These are phyloP conservation scores for Triticum dicoccoides DNA, from an alignment of 176 grass and related monocot genomes.

Conservation along the genomic window DNA sequence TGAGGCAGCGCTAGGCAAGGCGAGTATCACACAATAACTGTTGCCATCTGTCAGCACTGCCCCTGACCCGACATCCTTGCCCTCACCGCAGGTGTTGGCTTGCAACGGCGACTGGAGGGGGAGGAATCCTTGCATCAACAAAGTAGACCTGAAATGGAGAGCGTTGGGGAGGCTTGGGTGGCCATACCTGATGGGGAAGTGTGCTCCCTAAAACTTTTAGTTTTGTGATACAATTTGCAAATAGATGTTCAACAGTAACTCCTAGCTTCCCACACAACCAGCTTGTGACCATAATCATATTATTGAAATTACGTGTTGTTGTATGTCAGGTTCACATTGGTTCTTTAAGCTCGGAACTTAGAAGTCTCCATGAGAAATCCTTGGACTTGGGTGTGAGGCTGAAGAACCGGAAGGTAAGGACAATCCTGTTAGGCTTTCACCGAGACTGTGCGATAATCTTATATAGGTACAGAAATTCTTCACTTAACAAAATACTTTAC, in stretches of 20 bases:
- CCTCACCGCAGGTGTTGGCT: neutral
- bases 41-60: neutral
- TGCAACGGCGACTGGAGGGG: neutral
- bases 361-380: conserved; percentile 67
- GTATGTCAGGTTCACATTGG: conserved; percentile 59
- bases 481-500: conserved; percentile 13
- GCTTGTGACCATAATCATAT: conserved; percentile 5
- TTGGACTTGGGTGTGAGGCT: conserved; percentile 53
- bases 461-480: neutral
- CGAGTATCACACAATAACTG: neutral
- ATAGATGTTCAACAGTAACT: conserved; percentile 6
- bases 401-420: conserved; percentile 61
- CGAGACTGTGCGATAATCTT: neutral
- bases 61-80: neutral
- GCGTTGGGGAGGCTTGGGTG: neutral
- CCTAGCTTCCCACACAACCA: neutral
- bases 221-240: conserved; percentile 1
- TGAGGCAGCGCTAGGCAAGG: neutral
- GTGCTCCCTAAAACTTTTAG: neutral
- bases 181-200: neutral
- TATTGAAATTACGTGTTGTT: conserved; percentile 6
- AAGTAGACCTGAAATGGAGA: neutral
- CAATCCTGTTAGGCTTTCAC: neutral
- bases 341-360: conserved; percentile 61
- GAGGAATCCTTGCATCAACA: neutral